Evolutionary conservation across 768 basidiomycete species (phyloP), one percentile per base, ranked within the genome.

Genomic region (Macrolepiota albuminosa): DNA sequence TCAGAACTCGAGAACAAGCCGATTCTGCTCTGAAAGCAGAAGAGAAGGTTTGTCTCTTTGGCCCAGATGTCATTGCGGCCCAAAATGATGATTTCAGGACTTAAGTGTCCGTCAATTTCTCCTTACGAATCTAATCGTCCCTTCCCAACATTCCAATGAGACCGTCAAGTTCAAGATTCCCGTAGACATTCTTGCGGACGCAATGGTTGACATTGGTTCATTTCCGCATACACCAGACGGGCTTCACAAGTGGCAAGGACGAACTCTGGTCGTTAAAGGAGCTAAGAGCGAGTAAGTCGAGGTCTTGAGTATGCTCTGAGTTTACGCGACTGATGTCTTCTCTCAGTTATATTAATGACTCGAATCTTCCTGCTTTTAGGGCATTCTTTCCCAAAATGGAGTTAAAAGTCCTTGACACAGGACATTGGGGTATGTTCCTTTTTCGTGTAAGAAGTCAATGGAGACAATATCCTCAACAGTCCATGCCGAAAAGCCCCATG

Each of bases 241-340:
- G 24, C 13, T 5, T 46, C 24, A 26, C 6, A 26, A 24, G 24
- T 46, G 45, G 45, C 45, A 26, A 14, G 45, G 87, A 1, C 76
- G 73, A 45, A 81, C 86, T 0, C 68, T 94, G 33, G 86, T 93
- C 65, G 76, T 93, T 59, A 91, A 92, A 66, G 93, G 92, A 7
- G 70, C 75, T 21, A 83, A 80, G 72, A 89, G 88, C 79, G 82
- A 79, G 81, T 89, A 48, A 46, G 81, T 45, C 16, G 36, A 40
- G 39, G n/a, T n/a, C 8, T 9, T 11, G 13, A 2, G 31, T 10
- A 43, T 18, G 36, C 4, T 13, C 43, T 21, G 58, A 46, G 13
- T 11, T 18, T n/a, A 14, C 1, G 10, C 5, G 21, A 58, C 47
- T 50, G 26, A 51, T 16, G 14, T 40, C 26, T 36, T n/a, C 40